Conservation (phyloP, 2,329 filamentous ascomycete species). For the Alternaria brassicae region DNA sequence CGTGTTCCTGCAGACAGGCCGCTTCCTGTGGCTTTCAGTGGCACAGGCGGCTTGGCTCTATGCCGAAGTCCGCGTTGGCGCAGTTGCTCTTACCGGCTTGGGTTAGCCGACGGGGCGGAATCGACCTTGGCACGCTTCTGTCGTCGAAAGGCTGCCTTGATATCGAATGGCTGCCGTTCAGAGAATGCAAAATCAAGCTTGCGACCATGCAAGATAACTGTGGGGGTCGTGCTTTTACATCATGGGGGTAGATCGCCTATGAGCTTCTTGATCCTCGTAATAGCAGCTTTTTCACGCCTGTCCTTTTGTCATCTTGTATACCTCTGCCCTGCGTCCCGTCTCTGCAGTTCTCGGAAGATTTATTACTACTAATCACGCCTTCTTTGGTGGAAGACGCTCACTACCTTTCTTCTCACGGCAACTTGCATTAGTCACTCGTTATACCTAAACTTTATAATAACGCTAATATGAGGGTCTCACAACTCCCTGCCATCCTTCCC, state of each 20-base stretch:
- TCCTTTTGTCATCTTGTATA: background rate
- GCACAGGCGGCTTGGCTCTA: slow-evolving; percentile 15
- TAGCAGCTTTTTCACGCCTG: background rate
- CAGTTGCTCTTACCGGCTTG: slow-evolving; percentile 1
- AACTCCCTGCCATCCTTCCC: slow-evolving; percentile 8
- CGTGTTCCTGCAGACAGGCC: slow-evolving; percentile 15
- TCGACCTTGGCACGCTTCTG: background rate
- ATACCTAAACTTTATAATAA: background rate
- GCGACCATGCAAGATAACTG: background rate
- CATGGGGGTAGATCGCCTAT: background rate
- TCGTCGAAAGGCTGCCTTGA: background rate
- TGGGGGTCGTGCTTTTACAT: background rate
- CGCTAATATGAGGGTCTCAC: slow-evolving; percentile 22
- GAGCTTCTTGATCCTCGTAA: background rate
- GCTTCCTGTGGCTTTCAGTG: slow-evolving; percentile 20
- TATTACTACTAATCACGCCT: background rate
- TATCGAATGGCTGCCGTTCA: background rate
- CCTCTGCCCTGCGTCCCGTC: background rate
- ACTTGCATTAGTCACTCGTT: slow-evolving; percentile 11
- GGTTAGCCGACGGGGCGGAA: slow-evolving; percentile 10
- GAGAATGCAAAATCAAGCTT: background rate
- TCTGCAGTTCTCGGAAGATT: background rate
- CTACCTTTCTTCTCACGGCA: background rate
- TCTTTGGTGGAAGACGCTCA: background rate
- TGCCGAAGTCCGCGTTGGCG: slow-evolving; percentile 26